Evolutionary conservation across 2,329 filamentous ascomycete genomes (phyloP), one percentile per base, ranked within the genome.

Genomic region (Sclerotinia glacialis): DNA sequence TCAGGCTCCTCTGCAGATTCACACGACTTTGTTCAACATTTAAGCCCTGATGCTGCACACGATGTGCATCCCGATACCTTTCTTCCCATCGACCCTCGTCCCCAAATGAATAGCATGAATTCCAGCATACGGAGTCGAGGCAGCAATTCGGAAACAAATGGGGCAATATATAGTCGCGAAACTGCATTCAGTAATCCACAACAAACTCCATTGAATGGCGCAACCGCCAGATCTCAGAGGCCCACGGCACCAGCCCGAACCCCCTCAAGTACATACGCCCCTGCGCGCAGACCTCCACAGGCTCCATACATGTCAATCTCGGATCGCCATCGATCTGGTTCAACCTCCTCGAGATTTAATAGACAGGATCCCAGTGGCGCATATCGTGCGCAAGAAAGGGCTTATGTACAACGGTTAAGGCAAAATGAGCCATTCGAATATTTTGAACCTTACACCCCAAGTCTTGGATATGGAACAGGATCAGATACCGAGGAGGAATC

Each of bases 401-500:
- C 94, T 67, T 99, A 99, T 76, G 89, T 98, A 44, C 92, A 97
- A 78, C 89, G 94, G 72, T 85, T 98, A 75, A 88, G 93, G 67
- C 92, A 96, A 76, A 60, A 37, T 18, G 91, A 95, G 71, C 86
- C 87, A 53, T 71, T 73, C 31, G 77, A 76, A 67, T 77, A 77
- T 53, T 77, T 81, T 69, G 88, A 93, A 66, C 82, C 87, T 16
- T 89, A 91, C 71, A 86, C 88, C 2, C 87, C 87, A 52, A 88
- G 85, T 69, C 80, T 92, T 70, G 86, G 84, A 68, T 89, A 90
- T 76, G 77, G 72, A 73, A 83, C 82, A 61, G 93, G 95, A 71
- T 93, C 92, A 8, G 93, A 96, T 72, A 89, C 90, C 0, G 95
- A 97, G 72, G 93, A 95, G 42, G 93, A 97, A 74, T 96, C 92